Base-by-base conservation (phyloP, 129 eudicot species). In the Solidago caesia region DNA sequence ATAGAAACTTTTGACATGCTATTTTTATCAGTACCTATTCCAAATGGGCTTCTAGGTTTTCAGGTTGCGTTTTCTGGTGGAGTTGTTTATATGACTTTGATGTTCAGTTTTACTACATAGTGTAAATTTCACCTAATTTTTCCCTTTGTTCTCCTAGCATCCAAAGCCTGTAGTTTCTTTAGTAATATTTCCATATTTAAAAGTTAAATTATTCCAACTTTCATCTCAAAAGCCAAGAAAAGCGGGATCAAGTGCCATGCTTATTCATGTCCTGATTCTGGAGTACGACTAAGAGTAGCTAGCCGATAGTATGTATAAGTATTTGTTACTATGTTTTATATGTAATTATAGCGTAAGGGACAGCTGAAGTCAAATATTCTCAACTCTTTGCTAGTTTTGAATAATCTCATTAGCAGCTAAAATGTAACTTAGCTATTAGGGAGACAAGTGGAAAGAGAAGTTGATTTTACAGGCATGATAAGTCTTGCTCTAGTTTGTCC, bases 401-500 rank as follows among this genome's bases (percentile, higher is more conserved):
- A 5, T n/a, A 14, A 55, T 55, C 25, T 55, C 60, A 55, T 55
- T 55, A 14, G 7, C 44, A 62, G 11, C 12, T 27, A 60, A 27
- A 41, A 61, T 61, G 66, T 61, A 61, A 61, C 66, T 52, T 12
- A 61, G 67, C 43, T 61, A 10, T 61, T 12, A 11, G n/a, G 2
- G 44, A 64, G 12, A 41, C 26, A 2, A 64, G 68, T 39, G 68
- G 46, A 64, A 29, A 27, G 46, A 42, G 9, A 64, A 29, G 33
- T 61, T 21, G 8, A 43, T 42, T 42, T 21, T 41, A 42, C 9
- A 64, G 49, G 27, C 49, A 44, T 68, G 42, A 46, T 6, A 46
- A 68, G 57, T 68, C 44, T n/a, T 68, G 72, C 15, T 21, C 72
- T 47, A 68, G 72, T 68, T 46, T 21, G 56, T 68, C 72, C 11